These are phyloP conservation scores for Suillus sp. DNA, from an alignment of 768 basidiomycete genomes.

Conservation along the genomic window DNA sequence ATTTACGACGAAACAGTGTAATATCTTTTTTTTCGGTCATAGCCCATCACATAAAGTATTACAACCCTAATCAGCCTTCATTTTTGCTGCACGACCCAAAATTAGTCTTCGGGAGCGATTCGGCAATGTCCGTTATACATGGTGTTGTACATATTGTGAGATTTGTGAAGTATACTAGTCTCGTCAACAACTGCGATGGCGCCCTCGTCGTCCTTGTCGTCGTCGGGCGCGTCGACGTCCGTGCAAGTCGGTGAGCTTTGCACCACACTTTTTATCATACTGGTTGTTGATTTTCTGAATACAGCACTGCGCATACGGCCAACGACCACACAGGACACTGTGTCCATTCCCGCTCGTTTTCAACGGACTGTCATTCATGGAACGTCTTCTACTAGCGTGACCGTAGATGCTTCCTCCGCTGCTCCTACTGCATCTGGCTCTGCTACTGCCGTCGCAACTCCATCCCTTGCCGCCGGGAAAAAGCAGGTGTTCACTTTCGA, in stretches of 20 bases:
- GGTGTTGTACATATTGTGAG: slow-evolving; percentile 4
- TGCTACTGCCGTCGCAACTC: slow-evolving; percentile 48
- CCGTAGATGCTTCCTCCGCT: slow-evolving; percentile 73
- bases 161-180: slow-evolving; percentile 1
- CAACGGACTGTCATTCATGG: slow-evolving; percentile 88
- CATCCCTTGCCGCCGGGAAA: slow-evolving; percentile 57
- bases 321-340: slow-evolving; percentile 78
- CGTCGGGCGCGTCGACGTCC: slow-evolving; percentile 70
- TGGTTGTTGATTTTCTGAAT: slow-evolving; percentile 23
- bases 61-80: background rate
- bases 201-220: slow-evolving; percentile 69
- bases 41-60: background rate
- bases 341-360: slow-evolving; percentile 90
- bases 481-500: slow-evolving; percentile 92
- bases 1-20: background rate
- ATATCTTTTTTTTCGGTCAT: background rate
- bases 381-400: slow-evolving; percentile 68
- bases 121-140: slow-evolving; percentile 6
- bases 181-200: slow-evolving; percentile 56
- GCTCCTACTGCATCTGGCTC: slow-evolving; percentile 53
- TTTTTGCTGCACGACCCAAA: background rate
- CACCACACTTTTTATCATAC: background rate
- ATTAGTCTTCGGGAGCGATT: slow-evolving; percentile 1
- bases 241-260: slow-evolving; percentile 88
- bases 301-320: slow-evolving; percentile 91